These are phyloP conservation scores for Lipomyces sp. DNA, from an alignment of 805 yeast genomes.

Conservation along the genomic window DNA sequence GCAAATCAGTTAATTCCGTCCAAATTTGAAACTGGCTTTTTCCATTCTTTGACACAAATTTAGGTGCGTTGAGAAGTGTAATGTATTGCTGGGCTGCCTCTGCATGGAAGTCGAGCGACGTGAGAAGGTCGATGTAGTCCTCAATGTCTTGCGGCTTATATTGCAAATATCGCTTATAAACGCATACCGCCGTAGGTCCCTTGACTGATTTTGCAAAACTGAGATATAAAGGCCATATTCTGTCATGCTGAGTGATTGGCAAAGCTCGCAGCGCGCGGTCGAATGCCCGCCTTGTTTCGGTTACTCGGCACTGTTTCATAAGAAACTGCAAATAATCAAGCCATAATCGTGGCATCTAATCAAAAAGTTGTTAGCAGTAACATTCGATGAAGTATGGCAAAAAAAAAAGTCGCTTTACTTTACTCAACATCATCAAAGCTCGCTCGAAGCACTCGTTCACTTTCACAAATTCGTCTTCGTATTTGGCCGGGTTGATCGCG, in stretches of 20 bases:
- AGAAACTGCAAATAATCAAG: slow-evolving; percentile 54
- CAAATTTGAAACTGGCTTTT: slow-evolving; percentile 57
- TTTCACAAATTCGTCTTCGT: slow-evolving; percentile 44
- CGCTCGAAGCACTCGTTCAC: slow-evolving; percentile 55
- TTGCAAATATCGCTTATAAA: slow-evolving; percentile 47
- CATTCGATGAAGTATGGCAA: too few relatives aligned
- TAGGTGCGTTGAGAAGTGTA: slow-evolving; percentile 45
- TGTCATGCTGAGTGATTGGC: slow-evolving; percentile 59
- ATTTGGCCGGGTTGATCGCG: slow-evolving; percentile 43
- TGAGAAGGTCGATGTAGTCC: slow-evolving; percentile 40
- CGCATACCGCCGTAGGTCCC: slow-evolving; percentile 48
- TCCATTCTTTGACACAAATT: slow-evolving; percentile 46
- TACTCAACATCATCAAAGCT: slow-evolving; percentile 51
- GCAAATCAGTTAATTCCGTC: slow-evolving; percentile 52
- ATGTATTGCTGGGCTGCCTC: slow-evolving; percentile 47
- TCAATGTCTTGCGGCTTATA: slow-evolving; percentile 42
- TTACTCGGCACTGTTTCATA: slow-evolving; percentile 46
- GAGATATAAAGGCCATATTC: slow-evolving; percentile 61
- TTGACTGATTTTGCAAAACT: slow-evolving; percentile 53
- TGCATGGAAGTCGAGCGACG: slow-evolving; percentile 38
- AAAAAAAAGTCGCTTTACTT: slow-evolving; percentile 29
- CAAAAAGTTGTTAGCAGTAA: not conserved
- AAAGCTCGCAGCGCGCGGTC: slow-evolving; percentile 56
- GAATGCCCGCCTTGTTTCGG: slow-evolving; percentile 52
- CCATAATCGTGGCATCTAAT: slow-evolving; percentile 58